Evolutionary conservation across 345 rosid genomes (phyloP), one percentile per base, ranked within the genome.

Genomic region (Cardiospermum halicacabum): DNA sequence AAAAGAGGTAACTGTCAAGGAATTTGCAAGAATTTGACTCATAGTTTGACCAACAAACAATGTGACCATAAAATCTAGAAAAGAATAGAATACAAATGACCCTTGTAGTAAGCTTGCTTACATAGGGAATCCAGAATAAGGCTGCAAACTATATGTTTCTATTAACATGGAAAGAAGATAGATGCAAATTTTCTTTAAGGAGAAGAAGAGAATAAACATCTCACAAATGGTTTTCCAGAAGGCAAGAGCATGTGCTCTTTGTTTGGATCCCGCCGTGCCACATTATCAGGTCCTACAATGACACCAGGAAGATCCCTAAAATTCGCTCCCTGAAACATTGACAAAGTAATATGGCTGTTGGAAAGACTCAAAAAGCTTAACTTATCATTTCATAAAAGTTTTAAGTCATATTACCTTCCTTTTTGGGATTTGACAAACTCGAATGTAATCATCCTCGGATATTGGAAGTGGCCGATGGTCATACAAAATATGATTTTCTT

Each of bases 241-340:
- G 94, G 96, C 62, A 92, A 80, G 57, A 80, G 16, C 56, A 69
- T 63, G 32, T 80, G 77, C 67, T 78, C 67, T 71, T 73, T 67
- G 36, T 66, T 68, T 71, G 82, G 84, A 75, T 84, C 93, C 58
- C 86, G 82, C 58, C 77, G 78, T 2, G 53, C 92, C 62, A 89
- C 87, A 71, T 84, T 86, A 72, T 92, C 88, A 15, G 48, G 25
- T 67, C 83, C 91, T 51, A 93, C 83, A 56, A 85, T 62, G 60
- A 90, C 50, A 43, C 98, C 98, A 0, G 98, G 97, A 71, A 93
- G 91, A 68, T 88, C 92, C 82, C 98, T 80, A 64, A 88, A 88
- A 78, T 86, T 90, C 28, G 97, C 97, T 73, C 97, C 98, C 98
- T 90, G 67, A 30, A 77, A 64, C 51, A 42, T 36, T 36, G 42